These are phyloP conservation scores for Fomes fomentarius DNA, from an alignment of 1,284 basidiomycete genomes.

Conservation along the genomic window DNA sequence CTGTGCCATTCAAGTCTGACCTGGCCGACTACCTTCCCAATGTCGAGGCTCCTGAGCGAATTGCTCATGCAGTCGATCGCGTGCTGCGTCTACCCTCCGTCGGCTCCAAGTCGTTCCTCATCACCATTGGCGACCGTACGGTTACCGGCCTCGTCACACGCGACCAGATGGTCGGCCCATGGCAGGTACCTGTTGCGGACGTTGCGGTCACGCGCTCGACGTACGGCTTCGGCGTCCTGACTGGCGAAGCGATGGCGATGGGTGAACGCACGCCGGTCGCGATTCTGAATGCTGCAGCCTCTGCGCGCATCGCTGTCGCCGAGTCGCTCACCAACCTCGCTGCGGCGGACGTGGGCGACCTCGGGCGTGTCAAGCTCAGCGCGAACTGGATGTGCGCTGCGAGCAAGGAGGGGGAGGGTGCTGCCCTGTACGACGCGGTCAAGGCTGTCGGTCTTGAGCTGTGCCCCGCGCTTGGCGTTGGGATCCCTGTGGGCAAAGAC, in stretches of 20 bases:
- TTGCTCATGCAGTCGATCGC: constrained; percentile 72
- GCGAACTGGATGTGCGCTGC: constrained; percentile 99
- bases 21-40: constrained; percentile 68
- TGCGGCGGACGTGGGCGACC: constrained; percentile 76
- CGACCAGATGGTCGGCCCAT: constrained; percentile 99
- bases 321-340: constrained; percentile 93
- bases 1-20: constrained; percentile 73
- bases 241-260: constrained; percentile 97
- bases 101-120: constrained; percentile 95
- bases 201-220: constrained; percentile 94
- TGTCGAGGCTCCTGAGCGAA: constrained; percentile 43
- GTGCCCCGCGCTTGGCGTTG: constrained; percentile 92
- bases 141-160: constrained; percentile 95
- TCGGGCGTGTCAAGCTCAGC: constrained; percentile 87
- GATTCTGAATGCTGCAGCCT: constrained; percentile 84
- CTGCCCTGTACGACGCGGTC: constrained; percentile 91
- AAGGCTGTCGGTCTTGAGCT: constrained; percentile 92
- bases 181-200: constrained; percentile 98
- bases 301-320: constrained; percentile 94
- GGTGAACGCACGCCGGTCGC: constrained; percentile 96
- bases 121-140: constrained; percentile 96
- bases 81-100: constrained; percentile 92
- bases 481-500: constrained; percentile 98
- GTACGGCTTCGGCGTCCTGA: constrained; percentile 88
- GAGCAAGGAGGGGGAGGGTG: constrained; percentile 88